Evolutionary conservation across 345 rosid species (phyloP).

Genomic region (Brassica carinata): DNA sequence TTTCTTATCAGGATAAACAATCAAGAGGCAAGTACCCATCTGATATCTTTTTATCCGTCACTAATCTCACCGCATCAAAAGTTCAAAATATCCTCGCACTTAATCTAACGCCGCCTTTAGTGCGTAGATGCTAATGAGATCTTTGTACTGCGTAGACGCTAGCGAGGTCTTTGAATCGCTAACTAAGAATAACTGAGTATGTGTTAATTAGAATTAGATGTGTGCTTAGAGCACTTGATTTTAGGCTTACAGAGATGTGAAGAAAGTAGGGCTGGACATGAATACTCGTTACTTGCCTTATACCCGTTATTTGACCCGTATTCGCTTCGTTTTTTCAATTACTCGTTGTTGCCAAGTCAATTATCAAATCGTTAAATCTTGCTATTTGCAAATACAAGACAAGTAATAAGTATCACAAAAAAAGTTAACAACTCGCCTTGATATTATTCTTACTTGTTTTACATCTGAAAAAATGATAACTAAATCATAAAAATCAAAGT

Average conservation of each 20-base stretch:
- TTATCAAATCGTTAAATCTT: too few species aligned
- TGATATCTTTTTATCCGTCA: background rate
- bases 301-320: too few species aligned
- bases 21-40: constrained; percentile 11
- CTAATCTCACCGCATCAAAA: background rate
- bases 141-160: background rate
- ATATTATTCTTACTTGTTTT: too few species aligned
- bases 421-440: too few species aligned
- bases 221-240: background rate
- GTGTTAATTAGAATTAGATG: background rate
- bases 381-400: too few species aligned
- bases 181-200: background rate
- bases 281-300: too few species aligned
- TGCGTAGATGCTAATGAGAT: background rate
- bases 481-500: too few species aligned
- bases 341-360: too few species aligned
- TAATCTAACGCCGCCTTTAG: background rate
- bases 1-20: background rate
- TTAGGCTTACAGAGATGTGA: background rate
- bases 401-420: too few species aligned
- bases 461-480: too few species aligned
- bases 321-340: too few species aligned
- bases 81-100: background rate
- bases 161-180: background rate
- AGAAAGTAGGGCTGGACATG: too few species aligned